Evolutionary conservation across 192 early-diverging fungal species (phyloP), one percentile per base, ranked within the genome.

Genomic region (Linnemannia hyalina): DNA sequence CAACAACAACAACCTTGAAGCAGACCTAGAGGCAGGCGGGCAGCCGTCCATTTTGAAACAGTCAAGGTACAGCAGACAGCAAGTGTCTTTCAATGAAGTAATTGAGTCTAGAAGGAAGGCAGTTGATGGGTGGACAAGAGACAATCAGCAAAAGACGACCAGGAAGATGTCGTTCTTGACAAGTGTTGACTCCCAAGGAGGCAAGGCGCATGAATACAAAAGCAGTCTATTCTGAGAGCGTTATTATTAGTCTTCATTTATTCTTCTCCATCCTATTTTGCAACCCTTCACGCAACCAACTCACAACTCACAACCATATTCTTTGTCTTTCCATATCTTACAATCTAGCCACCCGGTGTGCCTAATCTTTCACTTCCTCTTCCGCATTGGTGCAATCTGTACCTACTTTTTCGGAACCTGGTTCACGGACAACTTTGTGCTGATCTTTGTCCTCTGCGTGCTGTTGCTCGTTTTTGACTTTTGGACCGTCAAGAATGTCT

Each of bases 401-500:
- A 93, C 95, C 41, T 99, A 99, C 89, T 85, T 99, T 55, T 90
- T 99, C 65, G 95, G 95, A 38, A 95, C 92, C 74, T 88, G 97
- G 78, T 94, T 98, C 79, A 95, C 95, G 16, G 88, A 91, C 82
- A 96, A 94, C 89, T 98, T 97, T 89, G 94, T 98, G 35, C 88
- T 99, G 32, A 91, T 96, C 7, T 99, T 99, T 88, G 96, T 99
- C 20, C 81, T 99, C 46, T 96, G 95, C 68, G 95, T 98, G 20
- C 91, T 99, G 47, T 91, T 97, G 38, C 93, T 99, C 44, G 94
- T 97, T 8, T 98, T 99, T 89, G 98, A 99, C 76, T 99, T 99
- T 86, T 99, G 98, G 98, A 99, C 97, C 0, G 97, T 99, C 23
- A 99, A 99, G 88, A 99, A 99, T 85, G 96, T 99, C 29, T 95